Evolutionary conservation across 768 basidiomycete species (phyloP).

Genomic region (Kwoniella botswanensis): DNA sequence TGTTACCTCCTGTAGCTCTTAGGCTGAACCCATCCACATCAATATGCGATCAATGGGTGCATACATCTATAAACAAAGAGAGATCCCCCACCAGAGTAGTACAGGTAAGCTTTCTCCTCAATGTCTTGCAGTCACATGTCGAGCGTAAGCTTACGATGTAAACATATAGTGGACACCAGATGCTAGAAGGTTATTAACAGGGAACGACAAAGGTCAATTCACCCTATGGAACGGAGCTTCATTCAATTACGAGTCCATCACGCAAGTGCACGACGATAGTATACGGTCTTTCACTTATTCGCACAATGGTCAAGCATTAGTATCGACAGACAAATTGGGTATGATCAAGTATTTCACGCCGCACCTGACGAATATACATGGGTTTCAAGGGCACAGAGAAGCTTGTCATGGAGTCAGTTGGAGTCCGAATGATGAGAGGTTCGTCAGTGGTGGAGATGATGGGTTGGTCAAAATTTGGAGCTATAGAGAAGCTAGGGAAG

Average conservation of each 20-base stretch:
- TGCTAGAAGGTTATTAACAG: slow-evolving; percentile 87
- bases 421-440: slow-evolving; percentile 86
- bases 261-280: slow-evolving; percentile 91
- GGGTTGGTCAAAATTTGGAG: slow-evolving; percentile 93
- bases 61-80: slow-evolving; percentile 98
- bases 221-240: slow-evolving; percentile 98
- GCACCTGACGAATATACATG: slow-evolving; percentile 97
- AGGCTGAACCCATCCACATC: slow-evolving; percentile 89
- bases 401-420: slow-evolving; percentile 90
- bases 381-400: slow-evolving; percentile 92
- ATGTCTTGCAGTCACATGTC: neutral
- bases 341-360: slow-evolving; percentile 99
- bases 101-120: slow-evolving; percentile 66
- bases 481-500: slow-evolving; percentile 87
- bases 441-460: slow-evolving; percentile 95
- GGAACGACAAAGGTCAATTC: slow-evolving; percentile 96
- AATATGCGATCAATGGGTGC: slow-evolving; percentile 93
- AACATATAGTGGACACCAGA: slow-evolving; percentile 94
- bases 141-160: neutral
- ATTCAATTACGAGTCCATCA: slow-evolving; percentile 99
- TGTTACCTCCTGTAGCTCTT: slow-evolving; percentile 93
- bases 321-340: slow-evolving; percentile 89
- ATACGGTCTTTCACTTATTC: slow-evolving; percentile 89
- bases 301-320: slow-evolving; percentile 89
- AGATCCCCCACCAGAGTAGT: slow-evolving; percentile 96